Base-by-base conservation (phyloP, 2,329 filamentous ascomycete species). In the Alternaria gansuensis region DNA sequence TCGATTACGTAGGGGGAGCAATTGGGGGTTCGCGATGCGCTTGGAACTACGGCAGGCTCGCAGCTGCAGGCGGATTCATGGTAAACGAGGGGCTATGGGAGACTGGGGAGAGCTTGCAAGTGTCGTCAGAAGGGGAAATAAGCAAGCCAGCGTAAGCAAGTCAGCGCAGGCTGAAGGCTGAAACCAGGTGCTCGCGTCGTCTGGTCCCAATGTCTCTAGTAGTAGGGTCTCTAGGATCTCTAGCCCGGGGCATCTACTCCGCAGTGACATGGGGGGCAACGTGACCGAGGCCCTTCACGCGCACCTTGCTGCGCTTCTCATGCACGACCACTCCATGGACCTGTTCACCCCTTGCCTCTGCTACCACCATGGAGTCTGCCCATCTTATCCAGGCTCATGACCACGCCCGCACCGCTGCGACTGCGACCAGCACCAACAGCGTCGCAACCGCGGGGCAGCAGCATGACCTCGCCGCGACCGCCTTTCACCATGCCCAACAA, bases 371-470 rank as follows among this genome's bases (percentile, higher is more conserved):
- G 90, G 90, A 93, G 74, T 82, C 85, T 29, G 86, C 90, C 56
- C 85, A 89, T 41, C 78, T 93, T 65, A 88, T 85, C 70, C 82
- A 89, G 87, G 94, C 93, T 63, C 92, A 97, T 79, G 90, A 94
- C 68, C 93, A 97, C 80, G 93, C 92, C 50, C 88, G 89, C 70
- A 93, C 91, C 71, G 93, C 94, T 41, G 88, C 91, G 24, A 84
- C 88, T 24, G 92, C 93, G 54, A 87, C 85, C 33, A 83, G 84
- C 64, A 85, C 85, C 65, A 82, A 84, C 54, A 88, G 95, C 74
- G 91, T 91, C 55, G 90, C 89, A 6, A 88, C 91, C 46, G 94
- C 94, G 62, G 90, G 93, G 72, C 90, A 90, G 72, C 91, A 97
- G 77, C 94, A 98, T 79, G 88, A 93, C 52, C 83, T 91, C 57